A percentile compares a stretch with the other conserved stretches of the same genome.
phyloP scores from a whole-genome alignment of 345 rosid species.

The Carallia brachiata region DNA sequence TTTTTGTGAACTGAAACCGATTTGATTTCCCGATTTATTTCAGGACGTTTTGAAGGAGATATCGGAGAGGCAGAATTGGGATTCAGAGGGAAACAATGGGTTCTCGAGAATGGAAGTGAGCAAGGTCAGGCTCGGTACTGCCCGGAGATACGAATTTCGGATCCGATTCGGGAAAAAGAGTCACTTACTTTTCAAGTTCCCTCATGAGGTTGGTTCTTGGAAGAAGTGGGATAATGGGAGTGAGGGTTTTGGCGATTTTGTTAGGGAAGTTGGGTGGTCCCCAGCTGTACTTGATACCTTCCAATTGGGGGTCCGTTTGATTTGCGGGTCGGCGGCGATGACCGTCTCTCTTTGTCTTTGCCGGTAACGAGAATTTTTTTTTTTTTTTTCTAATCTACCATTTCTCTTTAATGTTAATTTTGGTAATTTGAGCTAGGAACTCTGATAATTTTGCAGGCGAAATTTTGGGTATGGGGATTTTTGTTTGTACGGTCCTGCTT shows the following conservation, averaged over 20 bases:
- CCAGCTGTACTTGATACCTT: constrained; percentile 41
- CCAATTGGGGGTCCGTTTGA: constrained; percentile 64
- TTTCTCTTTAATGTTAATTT: not conserved
- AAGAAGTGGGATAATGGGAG: constrained; percentile 30
- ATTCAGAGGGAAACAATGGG: constrained; percentile 32
- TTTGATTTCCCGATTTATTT: not conserved
- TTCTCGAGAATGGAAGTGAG: constrained; percentile 41
- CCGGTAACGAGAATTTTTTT: constrained; percentile 39
- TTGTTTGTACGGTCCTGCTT: no score
- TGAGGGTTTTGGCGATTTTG: constrained; percentile 37
- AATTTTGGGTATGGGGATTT: no score
- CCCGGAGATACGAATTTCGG: constrained; percentile 57
- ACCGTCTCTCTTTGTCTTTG: constrained; percentile 43
- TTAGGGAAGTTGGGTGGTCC: constrained; percentile 38
- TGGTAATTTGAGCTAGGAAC: not conserved
- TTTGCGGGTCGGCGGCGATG: constrained; percentile 41
- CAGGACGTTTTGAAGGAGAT: constrained; percentile 70
- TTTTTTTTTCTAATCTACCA: not conserved
- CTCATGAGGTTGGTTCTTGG: constrained; percentile 54
- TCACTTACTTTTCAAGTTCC: constrained; percentile 44
- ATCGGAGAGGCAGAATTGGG: constrained; percentile 55
- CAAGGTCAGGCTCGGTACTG: constrained; percentile 44
- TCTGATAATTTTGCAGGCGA: no score
- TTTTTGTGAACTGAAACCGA: not conserved
- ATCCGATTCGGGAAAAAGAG: constrained; percentile 54